Conservation (phyloP, 2,329 filamentous ascomycete genomes). For the Leptodontidium sp. region DNA sequence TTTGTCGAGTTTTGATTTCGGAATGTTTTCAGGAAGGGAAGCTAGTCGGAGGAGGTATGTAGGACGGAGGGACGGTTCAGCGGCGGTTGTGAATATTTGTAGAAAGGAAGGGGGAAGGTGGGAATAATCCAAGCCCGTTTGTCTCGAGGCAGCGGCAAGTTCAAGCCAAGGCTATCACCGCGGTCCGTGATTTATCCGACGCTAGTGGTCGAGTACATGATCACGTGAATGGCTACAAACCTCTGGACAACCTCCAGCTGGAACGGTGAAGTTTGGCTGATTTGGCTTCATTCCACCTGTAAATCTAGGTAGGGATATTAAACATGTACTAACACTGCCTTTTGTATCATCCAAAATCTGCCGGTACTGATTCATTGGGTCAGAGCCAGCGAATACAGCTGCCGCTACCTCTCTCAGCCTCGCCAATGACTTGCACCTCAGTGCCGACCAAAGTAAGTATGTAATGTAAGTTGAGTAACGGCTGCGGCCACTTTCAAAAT, state of each 20-base stretch:
- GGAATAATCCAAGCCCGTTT: not conserved
- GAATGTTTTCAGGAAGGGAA: not conserved
- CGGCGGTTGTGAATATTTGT: not conserved
- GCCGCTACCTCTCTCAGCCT: too few relatives aligned
- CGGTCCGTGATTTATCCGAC: slow-evolving; percentile 2
- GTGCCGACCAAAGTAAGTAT: too few relatives aligned
- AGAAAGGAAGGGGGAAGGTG: not conserved
- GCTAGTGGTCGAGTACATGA: not conserved
- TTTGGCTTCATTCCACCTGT: not conserved
- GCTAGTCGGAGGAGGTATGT: not conserved
- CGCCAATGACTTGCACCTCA: too few relatives aligned
- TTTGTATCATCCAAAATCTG: too few relatives aligned
- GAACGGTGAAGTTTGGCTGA: not conserved
- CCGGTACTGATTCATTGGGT: too few relatives aligned
- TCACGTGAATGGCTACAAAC: not conserved
- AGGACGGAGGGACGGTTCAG: not conserved
- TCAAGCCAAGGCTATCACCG: not conserved
- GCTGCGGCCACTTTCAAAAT: too few relatives aligned
- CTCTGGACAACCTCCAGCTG: not conserved
- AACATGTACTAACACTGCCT: too few relatives aligned
- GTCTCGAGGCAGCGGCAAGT: not conserved
- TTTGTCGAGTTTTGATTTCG: not conserved
- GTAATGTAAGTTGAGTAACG: too few relatives aligned
- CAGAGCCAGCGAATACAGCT: too few relatives aligned
- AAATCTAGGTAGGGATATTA: too few relatives aligned